Conservation (phyloP, 768 basidiomycete genomes). For the Asterophora lycoperdoides region DNA sequence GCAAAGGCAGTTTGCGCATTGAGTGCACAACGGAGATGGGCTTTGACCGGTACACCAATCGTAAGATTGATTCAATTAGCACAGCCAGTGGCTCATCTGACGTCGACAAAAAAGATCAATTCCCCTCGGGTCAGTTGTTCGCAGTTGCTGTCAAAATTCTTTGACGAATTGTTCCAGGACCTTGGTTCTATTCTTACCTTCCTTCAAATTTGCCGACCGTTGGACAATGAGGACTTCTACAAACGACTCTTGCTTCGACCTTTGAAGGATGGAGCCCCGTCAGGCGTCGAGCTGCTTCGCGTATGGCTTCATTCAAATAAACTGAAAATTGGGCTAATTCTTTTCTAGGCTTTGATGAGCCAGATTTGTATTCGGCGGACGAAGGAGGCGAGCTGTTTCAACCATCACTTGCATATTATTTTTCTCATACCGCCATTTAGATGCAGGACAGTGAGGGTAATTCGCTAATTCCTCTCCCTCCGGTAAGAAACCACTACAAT, state of each 20-base stretch:
- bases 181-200: constrained; percentile 85
- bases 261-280: constrained; percentile 60
- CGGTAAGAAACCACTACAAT: constrained; percentile 32
- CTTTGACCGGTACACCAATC: constrained; percentile 83
- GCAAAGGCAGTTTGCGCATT: constrained; percentile 62
- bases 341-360: constrained; percentile 63
- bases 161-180: constrained; percentile 45
- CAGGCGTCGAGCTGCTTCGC: constrained; percentile 66
- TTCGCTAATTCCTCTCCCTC: constrained; percentile 69
- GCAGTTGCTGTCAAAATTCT: background rate
- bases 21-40: constrained; percentile 72
- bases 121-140: constrained; percentile 53
- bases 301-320: constrained; percentile 35
- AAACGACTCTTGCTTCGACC: constrained; percentile 77
- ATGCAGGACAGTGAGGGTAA: constrained; percentile 84
- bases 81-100: background rate
- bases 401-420: background rate
- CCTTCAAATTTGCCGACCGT: constrained; percentile 77
- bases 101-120: constrained; percentile 54
- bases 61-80: constrained; percentile 39
- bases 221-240: constrained; percentile 82
- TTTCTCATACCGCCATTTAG: constrained; percentile 29
- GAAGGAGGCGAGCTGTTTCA: constrained; percentile 54
- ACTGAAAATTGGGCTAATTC: constrained; percentile 6
- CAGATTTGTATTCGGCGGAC: constrained; percentile 78